Conservation (phyloP, 2,329 filamentous ascomycete genomes). For the Phoma herbarum region DNA sequence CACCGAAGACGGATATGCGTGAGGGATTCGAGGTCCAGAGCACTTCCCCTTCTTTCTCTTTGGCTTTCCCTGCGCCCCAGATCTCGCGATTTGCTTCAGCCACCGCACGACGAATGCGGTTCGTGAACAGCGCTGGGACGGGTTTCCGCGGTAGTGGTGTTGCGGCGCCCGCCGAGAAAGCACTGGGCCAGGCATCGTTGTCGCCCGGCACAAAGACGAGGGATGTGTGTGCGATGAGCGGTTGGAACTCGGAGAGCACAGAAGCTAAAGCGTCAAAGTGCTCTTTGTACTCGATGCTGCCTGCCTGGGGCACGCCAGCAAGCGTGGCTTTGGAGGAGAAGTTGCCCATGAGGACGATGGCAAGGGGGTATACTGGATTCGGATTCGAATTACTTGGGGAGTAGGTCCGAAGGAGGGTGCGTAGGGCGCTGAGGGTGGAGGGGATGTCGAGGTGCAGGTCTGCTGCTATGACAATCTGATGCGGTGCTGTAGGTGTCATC, state of each 20-base stretch:
- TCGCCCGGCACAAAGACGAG: constrained; percentile 96
- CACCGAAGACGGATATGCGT: constrained; percentile 83
- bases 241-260: constrained; percentile 82
- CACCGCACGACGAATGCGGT: constrained; percentile 81
- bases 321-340: constrained; percentile 71
- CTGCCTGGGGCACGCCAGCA: constrained; percentile 72
- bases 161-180: constrained; percentile 79
- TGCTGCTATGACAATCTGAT: constrained; percentile 77
- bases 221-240: constrained; percentile 78
- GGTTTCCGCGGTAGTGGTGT: constrained; percentile 73
- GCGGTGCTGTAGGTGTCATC: constrained; percentile 54
- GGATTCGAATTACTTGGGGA: constrained; percentile 62
- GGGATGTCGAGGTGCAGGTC: constrained; percentile 89
- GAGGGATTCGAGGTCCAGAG: constrained; percentile 91
- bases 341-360: constrained; percentile 86
- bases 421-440: constrained; percentile 79
- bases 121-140: constrained; percentile 90
- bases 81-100: constrained; percentile 77
- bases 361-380: constrained; percentile 72
- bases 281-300: constrained; percentile 96
- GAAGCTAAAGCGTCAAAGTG: constrained; percentile 89
- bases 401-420: constrained; percentile 80
- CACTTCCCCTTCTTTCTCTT: constrained; percentile 71
- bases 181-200: constrained; percentile 95
- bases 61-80: constrained; percentile 54